phyloP scores from a whole-genome alignment of 352 stramenopile species.

The Pythium rhizo-oryzae region DNA sequence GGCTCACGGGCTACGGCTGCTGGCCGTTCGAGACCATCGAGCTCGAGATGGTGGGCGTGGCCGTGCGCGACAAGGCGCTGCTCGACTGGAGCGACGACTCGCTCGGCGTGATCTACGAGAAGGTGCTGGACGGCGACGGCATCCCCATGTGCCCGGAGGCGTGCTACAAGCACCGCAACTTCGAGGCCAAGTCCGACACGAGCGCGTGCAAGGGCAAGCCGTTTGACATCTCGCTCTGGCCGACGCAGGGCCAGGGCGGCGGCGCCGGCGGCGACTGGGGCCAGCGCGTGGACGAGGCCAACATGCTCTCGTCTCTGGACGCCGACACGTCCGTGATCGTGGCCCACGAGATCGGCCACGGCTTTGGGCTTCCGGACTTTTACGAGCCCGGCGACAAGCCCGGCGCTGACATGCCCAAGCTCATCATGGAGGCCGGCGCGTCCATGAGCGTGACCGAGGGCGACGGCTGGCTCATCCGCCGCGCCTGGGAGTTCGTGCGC shows the following conservation, averaged over 20 bases:
- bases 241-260: slow-evolving; percentile 38
- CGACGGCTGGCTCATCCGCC: slow-evolving; percentile 30
- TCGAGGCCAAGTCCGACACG: slow-evolving; percentile 35
- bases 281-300: slow-evolving; percentile 42
- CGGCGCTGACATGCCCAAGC: slow-evolving; percentile 22
- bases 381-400: slow-evolving; percentile 18
- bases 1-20: slow-evolving; percentile 37
- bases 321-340: slow-evolving; percentile 38
- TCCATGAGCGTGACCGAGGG: slow-evolving; percentile 27
- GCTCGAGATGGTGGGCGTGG: slow-evolving; percentile 47
- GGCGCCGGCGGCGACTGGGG: slow-evolving; percentile 31
- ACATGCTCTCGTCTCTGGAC: slow-evolving; percentile 37
- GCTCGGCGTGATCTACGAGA: slow-evolving; percentile 25
- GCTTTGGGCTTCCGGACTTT: slow-evolving; percentile 26
- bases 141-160: slow-evolving; percentile 34
- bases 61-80: slow-evolving; percentile 36
- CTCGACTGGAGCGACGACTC: slow-evolving; percentile 21
- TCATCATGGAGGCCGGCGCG: slow-evolving; percentile 33
- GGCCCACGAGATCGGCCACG: slow-evolving; percentile 49
- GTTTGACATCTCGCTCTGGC: slow-evolving; percentile 54
- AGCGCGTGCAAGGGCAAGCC: slow-evolving; percentile 40
- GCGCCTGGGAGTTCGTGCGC: slow-evolving; percentile 28
- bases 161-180: slow-evolving; percentile 45
- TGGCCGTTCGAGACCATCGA: slow-evolving; percentile 46
- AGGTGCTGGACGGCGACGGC: slow-evolving; percentile 32